Conservation (phyloP, 441 rosid species). For the Kokia cookei region DNA sequence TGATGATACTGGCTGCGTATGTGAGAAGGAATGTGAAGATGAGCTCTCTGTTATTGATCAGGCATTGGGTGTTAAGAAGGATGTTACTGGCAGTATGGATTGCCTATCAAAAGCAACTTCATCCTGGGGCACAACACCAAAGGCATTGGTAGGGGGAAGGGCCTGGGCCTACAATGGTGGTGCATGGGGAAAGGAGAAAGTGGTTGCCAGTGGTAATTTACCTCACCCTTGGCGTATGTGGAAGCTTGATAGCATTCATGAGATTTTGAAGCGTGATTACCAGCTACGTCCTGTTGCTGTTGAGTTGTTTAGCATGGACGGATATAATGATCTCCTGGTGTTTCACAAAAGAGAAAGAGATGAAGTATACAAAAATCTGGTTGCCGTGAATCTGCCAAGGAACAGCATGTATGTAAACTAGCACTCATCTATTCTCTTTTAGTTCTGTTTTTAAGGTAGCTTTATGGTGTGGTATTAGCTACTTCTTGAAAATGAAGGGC, state of each 20-base stretch:
- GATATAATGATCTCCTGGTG: slow-evolving; percentile 96
- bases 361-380: slow-evolving; percentile 94
- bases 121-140: slow-evolving; percentile 59
- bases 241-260: slow-evolving; percentile 96
- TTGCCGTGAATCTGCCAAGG: slow-evolving; percentile 97
- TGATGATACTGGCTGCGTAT: slow-evolving; percentile 78
- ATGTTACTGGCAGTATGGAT: slow-evolving; percentile 63
- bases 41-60: slow-evolving; percentile 99
- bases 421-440: slow-evolving; percentile 3
- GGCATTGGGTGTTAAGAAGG: slow-evolving; percentile 99
- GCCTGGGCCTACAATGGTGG: slow-evolving; percentile 99
- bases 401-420: slow-evolving; percentile 78
- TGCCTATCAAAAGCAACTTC: slow-evolving; percentile 89
- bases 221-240: slow-evolving; percentile 99
- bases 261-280: slow-evolving; percentile 98
- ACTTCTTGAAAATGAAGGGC: neutral
- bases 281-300: slow-evolving; percentile 99
- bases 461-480: slow-evolving; percentile 5
- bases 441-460: neutral
- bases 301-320: slow-evolving; percentile 99
- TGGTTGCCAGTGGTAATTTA: slow-evolving; percentile 66
- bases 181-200: slow-evolving; percentile 99
- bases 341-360: slow-evolving; percentile 99
- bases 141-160: slow-evolving; percentile 82
- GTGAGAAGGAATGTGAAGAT: slow-evolving; percentile 97